phyloP scores from a whole-genome alignment of 2,329 filamentous ascomycete species.

The Aureobasidium namibiae region DNA sequence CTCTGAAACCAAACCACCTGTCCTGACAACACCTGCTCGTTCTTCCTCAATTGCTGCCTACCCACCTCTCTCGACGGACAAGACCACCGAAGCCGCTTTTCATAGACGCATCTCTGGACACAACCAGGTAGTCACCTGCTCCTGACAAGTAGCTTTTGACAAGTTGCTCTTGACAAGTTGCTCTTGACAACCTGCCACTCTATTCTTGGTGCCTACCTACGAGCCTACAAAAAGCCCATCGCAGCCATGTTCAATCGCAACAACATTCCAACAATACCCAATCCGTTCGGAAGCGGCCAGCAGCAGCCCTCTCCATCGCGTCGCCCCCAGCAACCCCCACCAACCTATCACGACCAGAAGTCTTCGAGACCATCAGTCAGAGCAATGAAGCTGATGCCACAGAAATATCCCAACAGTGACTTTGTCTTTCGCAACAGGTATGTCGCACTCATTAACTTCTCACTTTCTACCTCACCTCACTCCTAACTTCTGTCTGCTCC shows the following conservation, averaged over 20 bases:
- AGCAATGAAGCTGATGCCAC: conserved; percentile 42
- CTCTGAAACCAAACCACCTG: not conserved
- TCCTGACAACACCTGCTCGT: not conserved
- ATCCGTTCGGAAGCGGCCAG: conserved; percentile 29
- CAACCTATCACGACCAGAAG: conserved; percentile 8
- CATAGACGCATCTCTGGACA: too few relatives aligned
- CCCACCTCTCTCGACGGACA: too few relatives aligned
- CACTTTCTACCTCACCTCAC: too few relatives aligned
- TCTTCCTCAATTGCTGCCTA: not conserved
- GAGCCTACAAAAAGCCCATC: not conserved
- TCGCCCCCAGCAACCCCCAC: conserved; percentile 3
- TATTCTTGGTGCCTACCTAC: too few relatives aligned
- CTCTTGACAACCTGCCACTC: too few relatives aligned
- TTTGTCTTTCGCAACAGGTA: conserved; percentile 41
- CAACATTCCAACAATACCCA: conserved; percentile 39
- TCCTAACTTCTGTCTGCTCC: not conserved
- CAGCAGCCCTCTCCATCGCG: conserved; percentile 22
- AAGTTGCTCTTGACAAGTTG: too few relatives aligned
- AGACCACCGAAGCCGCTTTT: too few relatives aligned
- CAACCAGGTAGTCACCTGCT: too few relatives aligned
- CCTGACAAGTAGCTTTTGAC: too few relatives aligned
- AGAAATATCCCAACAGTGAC: conserved; percentile 47
- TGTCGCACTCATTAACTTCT: conserved; percentile 16
- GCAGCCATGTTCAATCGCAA: conserved; percentile 49
- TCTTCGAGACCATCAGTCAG: conserved; percentile 16